Evolutionary conservation across 2,329 filamentous ascomycete species (phyloP), one percentile per base, ranked within the genome.

Genomic region (Ceratocystis lukuohia): DNA sequence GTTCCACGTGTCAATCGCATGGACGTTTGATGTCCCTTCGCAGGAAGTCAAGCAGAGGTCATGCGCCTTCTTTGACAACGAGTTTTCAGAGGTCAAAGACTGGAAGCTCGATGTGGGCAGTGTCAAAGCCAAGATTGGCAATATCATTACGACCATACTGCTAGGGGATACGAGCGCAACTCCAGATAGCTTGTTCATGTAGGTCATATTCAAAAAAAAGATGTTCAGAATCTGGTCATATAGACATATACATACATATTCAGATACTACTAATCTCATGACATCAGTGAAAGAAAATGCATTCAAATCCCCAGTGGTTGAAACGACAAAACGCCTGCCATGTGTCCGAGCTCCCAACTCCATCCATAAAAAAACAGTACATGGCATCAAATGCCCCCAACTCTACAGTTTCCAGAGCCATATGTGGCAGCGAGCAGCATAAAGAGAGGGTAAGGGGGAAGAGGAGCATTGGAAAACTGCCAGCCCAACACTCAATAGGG

Each of bases 1-100:
- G 25, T 96, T 96, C 72, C 94, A 99, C 75, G 78, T 97, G 68
- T 96, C 91, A 59, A 84, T 99, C 66, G 94, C 88, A 0, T 97
- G 93, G 94, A 88, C 83, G 0, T 80, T 93, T 69, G 75, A 78
- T 8, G 73, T 77, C 53, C 85, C 67, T 12, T 50, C 61, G 3
- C 50, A 61, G 1, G 48, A 37, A 12, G 33, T 45, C 8, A 46
- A 76, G 2, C 78, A 80, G 44, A 62, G 71, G 71, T 30, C 81
- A 79, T 0, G 71, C 73, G 2, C 67, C 69, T 2, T 69, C 74
- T 3, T 76, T 20, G 57, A 59, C 22, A 37, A 48, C 8, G 33
- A 33, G 37, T 59, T 53, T 75, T 57, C 68, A 61, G 3, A 62
- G 56, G 71, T 83, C 10, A 71, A 69, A 8, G 72, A 71, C 0